Evolutionary conservation across 495 filamentous ascomycete species (phyloP), one percentile per base, ranked within the genome.

Genomic region (Aspergillus panamensis): DNA sequence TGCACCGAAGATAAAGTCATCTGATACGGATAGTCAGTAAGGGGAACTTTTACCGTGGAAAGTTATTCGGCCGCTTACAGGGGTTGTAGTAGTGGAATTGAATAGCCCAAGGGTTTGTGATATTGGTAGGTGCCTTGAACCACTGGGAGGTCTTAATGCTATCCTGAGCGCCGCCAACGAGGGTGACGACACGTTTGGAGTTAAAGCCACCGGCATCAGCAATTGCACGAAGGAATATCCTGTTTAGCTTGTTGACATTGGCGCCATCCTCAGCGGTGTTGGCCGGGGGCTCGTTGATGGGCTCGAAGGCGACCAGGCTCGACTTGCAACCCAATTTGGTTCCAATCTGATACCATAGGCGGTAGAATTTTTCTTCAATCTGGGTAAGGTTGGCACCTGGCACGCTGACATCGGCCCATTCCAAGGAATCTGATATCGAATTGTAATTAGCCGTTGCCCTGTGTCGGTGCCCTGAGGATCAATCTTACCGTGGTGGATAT

Each of bases 61-160:
- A 57, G 67, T 13, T 21, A 30, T 3, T 12, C 13, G 8, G 35
- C 17, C 6, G 66, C 73, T 66, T 64, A 78, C 75, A 85, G 25
- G 84, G 84, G 48, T 75, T 79, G 66, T 86, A 87, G 62, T 84
- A 84, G 56, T 85, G 83, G 65, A 84, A 83, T 62, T 87, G 83
- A 47, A 86, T 72, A 5, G 81, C 83, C 69, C 78, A 86, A 4
- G 83, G 83, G 45, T 84, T 84, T 0, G 74, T 69, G 40, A 77
- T 78, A 12, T 77, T 75, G 5, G 69, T 67, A 0, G 80, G 80
- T 13, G 66, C 65, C 47, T 71, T 66, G 59, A 85, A 84, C 77
- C 77, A 84, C 53, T 81, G 66, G 4, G 72, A 72, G 16, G 80
- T 85, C 61, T 83, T 80, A 37, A 73, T 61, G 14, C 72, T 75